phyloP scores from a whole-genome alignment of 1,284 basidiomycete species.

The Ustilago trichophora region DNA sequence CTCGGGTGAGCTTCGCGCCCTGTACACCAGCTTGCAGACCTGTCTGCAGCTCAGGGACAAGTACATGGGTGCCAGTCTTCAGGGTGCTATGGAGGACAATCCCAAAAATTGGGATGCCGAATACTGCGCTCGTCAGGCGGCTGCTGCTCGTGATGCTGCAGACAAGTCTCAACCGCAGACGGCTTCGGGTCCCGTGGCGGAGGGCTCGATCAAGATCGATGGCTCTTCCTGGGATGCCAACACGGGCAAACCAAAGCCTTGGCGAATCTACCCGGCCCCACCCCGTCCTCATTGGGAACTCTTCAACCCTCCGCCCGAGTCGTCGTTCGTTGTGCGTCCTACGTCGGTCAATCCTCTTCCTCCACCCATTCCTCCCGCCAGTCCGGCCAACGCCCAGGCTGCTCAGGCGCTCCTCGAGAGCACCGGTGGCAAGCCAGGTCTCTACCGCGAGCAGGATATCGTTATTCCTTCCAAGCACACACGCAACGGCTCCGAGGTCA shows the following conservation, averaged over 20 bases:
- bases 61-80: conserved; percentile 63
- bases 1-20: conserved; percentile 56
- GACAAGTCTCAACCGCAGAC: neutral
- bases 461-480: conserved; percentile 49
- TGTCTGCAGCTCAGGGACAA: conserved; percentile 64
- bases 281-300: conserved; percentile 66
- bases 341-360: conserved; percentile 57
- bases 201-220: conserved; percentile 58
- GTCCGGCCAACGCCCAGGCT: conserved; percentile 61
- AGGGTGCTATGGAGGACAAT: conserved; percentile 61
- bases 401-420: conserved; percentile 63
- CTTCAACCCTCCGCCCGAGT: conserved; percentile 62
- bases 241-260: conserved; percentile 55
- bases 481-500: conserved; percentile 29
- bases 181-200: conserved; percentile 9
- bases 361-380: conserved; percentile 61
- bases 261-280: conserved; percentile 65
- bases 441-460: conserved; percentile 52
- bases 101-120: conserved; percentile 67
- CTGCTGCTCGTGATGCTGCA: conserved; percentile 7
- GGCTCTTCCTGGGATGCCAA: conserved; percentile 47
- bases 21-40: conserved; percentile 59
- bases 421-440: conserved; percentile 63
- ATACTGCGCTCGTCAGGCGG: conserved; percentile 49
- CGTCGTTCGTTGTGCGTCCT: conserved; percentile 59